Evolutionary conservation across 352 stramenopile genomes (phyloP).

Genomic region (Pythium folliculosum): DNA sequence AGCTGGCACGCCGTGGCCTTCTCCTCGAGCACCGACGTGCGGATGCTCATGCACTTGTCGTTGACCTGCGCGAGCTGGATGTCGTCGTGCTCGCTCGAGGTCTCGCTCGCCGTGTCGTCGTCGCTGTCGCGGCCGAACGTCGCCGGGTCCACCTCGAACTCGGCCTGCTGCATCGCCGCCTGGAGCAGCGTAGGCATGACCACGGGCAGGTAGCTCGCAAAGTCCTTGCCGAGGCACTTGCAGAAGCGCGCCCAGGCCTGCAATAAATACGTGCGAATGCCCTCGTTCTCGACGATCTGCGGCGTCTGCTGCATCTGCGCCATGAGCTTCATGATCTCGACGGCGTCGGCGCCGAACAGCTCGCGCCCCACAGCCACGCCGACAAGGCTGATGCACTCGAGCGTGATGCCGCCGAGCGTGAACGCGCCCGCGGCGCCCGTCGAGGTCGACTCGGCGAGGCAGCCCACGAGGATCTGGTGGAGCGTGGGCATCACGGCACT

Average conservation of each 20-base stretch:
- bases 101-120: constrained; percentile 45
- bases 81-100: constrained; percentile 59
- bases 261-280: constrained; percentile 81
- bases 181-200: constrained; percentile 84
- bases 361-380: constrained; percentile 75
- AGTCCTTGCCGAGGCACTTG: constrained; percentile 75
- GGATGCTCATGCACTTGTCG: constrained; percentile 81
- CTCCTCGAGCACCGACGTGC: constrained; percentile 79
- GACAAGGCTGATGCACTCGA: constrained; percentile 84
- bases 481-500: constrained; percentile 69
- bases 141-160: constrained; percentile 79
- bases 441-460: constrained; percentile 57
- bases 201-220: constrained; percentile 74
- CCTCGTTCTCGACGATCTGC: constrained; percentile 77
- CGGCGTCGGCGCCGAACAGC: constrained; percentile 65
- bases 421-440: constrained; percentile 48
- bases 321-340: constrained; percentile 85
- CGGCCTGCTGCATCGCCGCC: constrained; percentile 76
- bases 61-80: constrained; percentile 86
- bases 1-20: constrained; percentile 85
- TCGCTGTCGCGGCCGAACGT: constrained; percentile 56
- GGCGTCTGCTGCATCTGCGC: constrained; percentile 84
- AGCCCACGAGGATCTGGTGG: constrained; percentile 66
- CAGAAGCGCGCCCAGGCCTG: constrained; percentile 80
- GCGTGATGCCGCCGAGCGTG: constrained; percentile 81